These are phyloP conservation scores for Zygoascus biomembranicola DNA, from an alignment of 805 yeast species.

Conservation along the genomic window DNA sequence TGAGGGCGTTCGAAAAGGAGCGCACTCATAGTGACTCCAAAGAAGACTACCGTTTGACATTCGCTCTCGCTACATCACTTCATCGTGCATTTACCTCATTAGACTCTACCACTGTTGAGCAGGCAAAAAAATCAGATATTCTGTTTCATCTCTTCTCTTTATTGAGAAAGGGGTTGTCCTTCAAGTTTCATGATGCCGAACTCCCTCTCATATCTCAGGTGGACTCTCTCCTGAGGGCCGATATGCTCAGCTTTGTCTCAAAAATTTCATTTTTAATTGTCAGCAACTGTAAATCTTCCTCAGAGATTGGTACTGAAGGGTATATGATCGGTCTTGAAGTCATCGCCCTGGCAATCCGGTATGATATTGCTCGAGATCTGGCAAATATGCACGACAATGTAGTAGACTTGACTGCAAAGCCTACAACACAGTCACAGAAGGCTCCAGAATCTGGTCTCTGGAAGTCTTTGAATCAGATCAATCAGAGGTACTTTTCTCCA, in stretches of 20 bases:
- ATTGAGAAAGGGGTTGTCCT: neutral
- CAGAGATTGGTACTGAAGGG: neutral
- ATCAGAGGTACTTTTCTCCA: neutral
- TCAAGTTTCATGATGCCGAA: neutral
- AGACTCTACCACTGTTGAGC: neutral
- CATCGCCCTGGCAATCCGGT: neutral
- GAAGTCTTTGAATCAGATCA: neutral
- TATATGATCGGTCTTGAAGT: neutral
- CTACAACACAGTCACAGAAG: neutral
- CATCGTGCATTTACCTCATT: neutral
- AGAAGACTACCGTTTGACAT: neutral
- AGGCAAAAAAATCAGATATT: neutral
- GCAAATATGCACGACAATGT: neutral
- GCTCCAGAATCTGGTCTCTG: neutral
- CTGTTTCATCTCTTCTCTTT: neutral
- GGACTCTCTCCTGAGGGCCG: neutral
- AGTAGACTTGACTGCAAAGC: neutral
- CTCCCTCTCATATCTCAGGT: constrained; percentile 4
- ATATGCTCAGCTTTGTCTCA: constrained; percentile 1
- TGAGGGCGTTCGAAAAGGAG: neutral
- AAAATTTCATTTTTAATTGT: neutral
- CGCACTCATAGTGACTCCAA: neutral
- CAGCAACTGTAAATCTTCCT: neutral
- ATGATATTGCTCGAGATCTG: neutral
- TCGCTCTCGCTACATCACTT: neutral